Evolutionary conservation across 257 asterid species (phyloP), one percentile per base, ranked within the genome.

Genomic region (Scutellaria baicalensis): DNA sequence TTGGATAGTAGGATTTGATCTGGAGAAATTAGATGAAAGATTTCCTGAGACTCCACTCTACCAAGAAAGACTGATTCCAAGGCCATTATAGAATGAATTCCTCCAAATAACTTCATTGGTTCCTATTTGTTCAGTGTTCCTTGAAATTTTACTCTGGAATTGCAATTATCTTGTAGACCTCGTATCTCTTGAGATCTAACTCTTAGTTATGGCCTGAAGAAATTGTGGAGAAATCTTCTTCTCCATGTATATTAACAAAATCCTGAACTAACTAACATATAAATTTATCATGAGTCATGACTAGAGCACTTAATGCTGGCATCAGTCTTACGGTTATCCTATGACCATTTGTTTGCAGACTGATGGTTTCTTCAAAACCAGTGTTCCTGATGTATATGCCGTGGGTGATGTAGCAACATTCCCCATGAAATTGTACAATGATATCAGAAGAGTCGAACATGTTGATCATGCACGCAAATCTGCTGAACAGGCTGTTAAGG

Each of bases 401-500:
- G 98, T 93, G 20, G 98, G 97, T 54, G 98, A 93, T 84, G 95
- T 88, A 77, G 97, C 98, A 51, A 86, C 98, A 9, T 93, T 93
- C 80, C 98, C 98, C 60, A 55, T 93, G 90, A 90, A 93, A 78
- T 64, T 90, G 78, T 90, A 80, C 84, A 84, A 82, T 68, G 97
- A 93, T 45, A 56, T 78, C 12, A 83, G 97, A 80, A 88, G 98
- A 82, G 96, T 90, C 38, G 98, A 93, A 70, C 98, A 93, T 48
- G 95, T 93, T 49, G 98, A 90, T 76, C 98, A 93, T 78, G 85
- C 97, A 38, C 97, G 98, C 68, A 90, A 88, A 81, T 93, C 96
- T 66, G 98, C 98, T 63, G 98, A 93, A 83, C 97, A 93, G 61
- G 97, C 98, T 71, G 97, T 87, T 20, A 93, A 90, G 98, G 98